Base-by-base conservation (phyloP, 108 stramenopile species). In the Pseudonitzschia pungens region DNA sequence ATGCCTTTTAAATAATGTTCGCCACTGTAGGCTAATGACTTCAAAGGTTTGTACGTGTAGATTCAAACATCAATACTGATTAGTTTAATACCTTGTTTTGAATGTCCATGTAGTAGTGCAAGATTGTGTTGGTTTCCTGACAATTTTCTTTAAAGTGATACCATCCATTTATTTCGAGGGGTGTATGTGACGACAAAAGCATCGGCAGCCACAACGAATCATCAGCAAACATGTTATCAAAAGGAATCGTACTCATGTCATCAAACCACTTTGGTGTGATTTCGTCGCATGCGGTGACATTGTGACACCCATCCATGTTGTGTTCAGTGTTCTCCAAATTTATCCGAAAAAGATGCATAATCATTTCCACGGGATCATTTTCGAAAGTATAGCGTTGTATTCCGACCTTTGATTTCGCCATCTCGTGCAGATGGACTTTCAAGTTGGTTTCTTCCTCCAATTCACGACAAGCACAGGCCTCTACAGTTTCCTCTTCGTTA, bases 171-270 rank as follows among this genome's bases (percentile, higher is more conserved):
- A 92, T 83, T 41, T 67, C 52, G 1, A 83, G 28, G 11, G 72
- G 62, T 52, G 73, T 40, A 43, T 79, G 62, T 21, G 79, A 71
- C 20, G 75, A 68, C 44, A 92, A 70, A 4, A 92, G 63, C 41
- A 71, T 63, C 0, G 81, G 72, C 16, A 92, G 62, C 92, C 92
- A 92, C 0, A 88, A 31, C 9, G 85, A 86, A 83, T 92, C 88
- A 80, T 92, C 92, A 10, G 87, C 87, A 86, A 92, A 92, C 92
- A 92, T 92, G 45, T 90, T 72, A 69, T 90, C 68, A 15, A 92
- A 74, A 16, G 92, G 92, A 40, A 89, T 80, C 15, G 80, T 63
- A 41, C 77, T 62, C 56, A 80, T 72, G 69, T 87, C 70, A 43
- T 87, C 76, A 52, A 86, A 78, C 92, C 89, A 92, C 65, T 44